Conservation (phyloP, 345 rosid genomes). For the Sisymbrium irio region DNA sequence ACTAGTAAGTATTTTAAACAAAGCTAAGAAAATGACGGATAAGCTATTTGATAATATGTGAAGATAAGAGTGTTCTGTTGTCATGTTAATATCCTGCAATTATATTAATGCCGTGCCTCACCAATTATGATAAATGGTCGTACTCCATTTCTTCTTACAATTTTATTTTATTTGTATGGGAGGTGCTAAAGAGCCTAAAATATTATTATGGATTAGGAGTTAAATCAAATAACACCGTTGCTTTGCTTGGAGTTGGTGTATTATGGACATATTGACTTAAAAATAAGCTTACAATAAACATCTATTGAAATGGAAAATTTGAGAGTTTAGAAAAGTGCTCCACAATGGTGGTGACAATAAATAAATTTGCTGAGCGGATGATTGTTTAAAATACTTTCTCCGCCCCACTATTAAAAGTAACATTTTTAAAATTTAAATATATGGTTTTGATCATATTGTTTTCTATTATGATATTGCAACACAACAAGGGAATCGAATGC, state of each 20-base stretch:
- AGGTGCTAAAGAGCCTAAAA: conserved; percentile 13
- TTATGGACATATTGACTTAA: neutral
- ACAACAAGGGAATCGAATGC: neutral
- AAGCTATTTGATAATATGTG: conserved; percentile 20
- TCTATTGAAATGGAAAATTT: neutral
- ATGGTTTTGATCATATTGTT: neutral
- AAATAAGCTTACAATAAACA: neutral
- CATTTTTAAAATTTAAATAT: neutral
- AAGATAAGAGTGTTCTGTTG: conserved; percentile 16
- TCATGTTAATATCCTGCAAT: conserved; percentile 13
- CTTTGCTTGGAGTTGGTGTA: neutral
- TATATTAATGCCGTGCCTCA: conserved; percentile 10
- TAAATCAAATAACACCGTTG: neutral
- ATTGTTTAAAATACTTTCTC: neutral
- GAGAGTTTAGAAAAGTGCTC: neutral
- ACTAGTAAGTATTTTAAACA: neutral
- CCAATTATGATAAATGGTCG: conserved; percentile 15
- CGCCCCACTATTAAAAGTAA: neutral
- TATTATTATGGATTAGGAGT: neutral
- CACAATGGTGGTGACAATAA: neutral
- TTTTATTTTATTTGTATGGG: neutral
- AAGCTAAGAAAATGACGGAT: conserved; percentile 21
- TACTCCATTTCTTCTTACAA: neutral
- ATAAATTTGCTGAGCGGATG: neutral
- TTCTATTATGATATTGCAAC: neutral